Base-by-base conservation (phyloP, 129 eudicot genomes). In the Flaveria linearis region DNA sequence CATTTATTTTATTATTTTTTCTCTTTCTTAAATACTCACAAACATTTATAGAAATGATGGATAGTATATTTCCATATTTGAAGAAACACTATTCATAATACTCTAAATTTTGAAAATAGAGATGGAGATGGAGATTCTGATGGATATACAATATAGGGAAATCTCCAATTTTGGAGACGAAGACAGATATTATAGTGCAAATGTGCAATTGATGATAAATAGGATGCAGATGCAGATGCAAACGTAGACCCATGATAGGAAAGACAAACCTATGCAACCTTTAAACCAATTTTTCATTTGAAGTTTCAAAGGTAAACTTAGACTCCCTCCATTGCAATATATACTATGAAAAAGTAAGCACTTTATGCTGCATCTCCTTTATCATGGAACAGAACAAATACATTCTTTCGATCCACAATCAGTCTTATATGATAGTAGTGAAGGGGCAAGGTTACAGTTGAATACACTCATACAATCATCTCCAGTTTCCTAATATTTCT, bases 391-490 rank as follows among this genome's bases (percentile, higher is more conserved):
- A 53, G 23, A 53, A 53, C 2, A 1, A 16, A 53, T 53, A 53
- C 8, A n/a, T 9, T 16, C 60, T 53, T 53, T 53, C 10, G 7
- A 53, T 53, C n/a, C 26, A 53, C 60, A 17, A 17, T n/a, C 60
- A 53, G 9, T 43, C 23, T 53, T 53, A 53, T 43, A 15, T 63
- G 69, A 16, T 7, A 63, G 69, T 33, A 63, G 13, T 12, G 47
- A 43, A 26, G n/a, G 56, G 18, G 18, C 36, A 12, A 45, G 45
- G 8, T 22, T 22, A 45, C 49, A 17, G 20, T 47, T 51, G 60
- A 71, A 50, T 71, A 53, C 50, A 71, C 17, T 11, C 33, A n/a
- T n/a, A 53, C 51, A n/a, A 9, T 71, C 76, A 52, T 71, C 52
- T 53, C 63, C 33, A 33, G 15, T 42, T 67, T 68, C 73, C 18